Conservation (phyloP, 345 rosid species). For the Turnera subulata region DNA sequence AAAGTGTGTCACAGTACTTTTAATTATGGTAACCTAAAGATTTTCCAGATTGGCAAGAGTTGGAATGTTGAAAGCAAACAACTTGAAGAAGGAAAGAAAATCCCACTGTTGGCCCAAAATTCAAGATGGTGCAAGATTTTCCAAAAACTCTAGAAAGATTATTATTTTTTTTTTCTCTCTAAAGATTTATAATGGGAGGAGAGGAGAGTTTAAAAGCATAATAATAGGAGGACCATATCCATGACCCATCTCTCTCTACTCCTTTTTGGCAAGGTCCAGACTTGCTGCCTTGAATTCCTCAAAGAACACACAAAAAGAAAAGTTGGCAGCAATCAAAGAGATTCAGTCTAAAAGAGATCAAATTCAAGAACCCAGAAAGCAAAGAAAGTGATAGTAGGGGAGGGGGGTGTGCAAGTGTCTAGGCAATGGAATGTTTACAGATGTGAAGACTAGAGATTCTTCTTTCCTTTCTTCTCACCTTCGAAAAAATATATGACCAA, state of each 20-base stretch:
- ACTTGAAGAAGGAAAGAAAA: neutral
- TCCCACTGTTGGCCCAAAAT: constrained; percentile 1
- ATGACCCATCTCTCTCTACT: constrained; percentile 8
- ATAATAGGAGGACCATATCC: neutral
- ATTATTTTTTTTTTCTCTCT: too few species aligned
- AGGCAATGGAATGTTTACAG: constrained; percentile 16
- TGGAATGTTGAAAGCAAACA: neutral
- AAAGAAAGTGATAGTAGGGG: constrained; percentile 20
- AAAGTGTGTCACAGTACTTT: neutral
- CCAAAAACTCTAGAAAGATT: neutral
- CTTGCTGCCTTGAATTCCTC: constrained; percentile 51
- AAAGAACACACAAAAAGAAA: constrained; percentile 11
- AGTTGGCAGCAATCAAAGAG: constrained; percentile 28
- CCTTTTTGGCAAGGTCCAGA: constrained; percentile 25
- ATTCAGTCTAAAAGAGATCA: constrained; percentile 24
- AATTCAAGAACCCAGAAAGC: constrained; percentile 6
- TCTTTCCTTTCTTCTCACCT: too few species aligned
- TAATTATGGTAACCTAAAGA: neutral
- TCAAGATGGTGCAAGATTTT: constrained; percentile 2
- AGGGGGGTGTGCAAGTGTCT: constrained; percentile 25
- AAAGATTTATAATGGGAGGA: too few species aligned
- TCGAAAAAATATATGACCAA: too few species aligned
- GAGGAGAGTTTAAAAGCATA: too few species aligned
- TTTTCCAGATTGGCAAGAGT: neutral
- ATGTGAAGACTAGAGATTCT: neutral